phyloP scores from a whole-genome alignment of 495 filamentous ascomycete genomes.

The Chaetomium fimeti region DNA sequence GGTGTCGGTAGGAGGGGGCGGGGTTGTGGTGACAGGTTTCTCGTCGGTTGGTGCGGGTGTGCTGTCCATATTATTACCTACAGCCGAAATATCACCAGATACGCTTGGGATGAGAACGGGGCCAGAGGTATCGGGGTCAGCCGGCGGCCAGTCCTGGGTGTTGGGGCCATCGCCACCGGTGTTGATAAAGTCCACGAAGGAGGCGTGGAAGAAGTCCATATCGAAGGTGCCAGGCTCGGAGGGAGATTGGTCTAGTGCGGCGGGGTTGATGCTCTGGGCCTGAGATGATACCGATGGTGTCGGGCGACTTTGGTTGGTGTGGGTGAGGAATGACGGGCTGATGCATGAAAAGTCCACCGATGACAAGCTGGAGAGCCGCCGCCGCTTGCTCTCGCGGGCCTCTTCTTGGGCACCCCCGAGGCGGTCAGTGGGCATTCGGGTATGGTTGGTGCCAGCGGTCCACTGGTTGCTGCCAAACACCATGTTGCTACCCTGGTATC shows the following conservation, averaged over 20 bases:
- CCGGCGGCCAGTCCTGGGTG: conserved; percentile 3
- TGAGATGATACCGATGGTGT: conserved; percentile 22
- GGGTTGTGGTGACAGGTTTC: not conserved
- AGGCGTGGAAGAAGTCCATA: conserved; percentile 29
- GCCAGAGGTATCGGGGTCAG: not conserved
- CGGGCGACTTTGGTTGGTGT: conserved; percentile 12
- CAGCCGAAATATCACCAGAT: conserved; percentile 1
- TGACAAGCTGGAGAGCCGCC: conserved; percentile 24
- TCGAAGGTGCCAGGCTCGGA: conserved; percentile 19
- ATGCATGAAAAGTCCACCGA: conserved; percentile 6
- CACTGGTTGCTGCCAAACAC: conserved; percentile 21
- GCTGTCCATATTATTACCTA: not conserved
- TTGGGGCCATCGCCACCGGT: conserved; percentile 11
- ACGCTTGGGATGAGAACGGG: not conserved
- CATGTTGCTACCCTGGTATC: conserved; percentile 11
- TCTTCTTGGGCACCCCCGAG: conserved; percentile 11
- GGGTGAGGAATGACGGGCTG: conserved; percentile 9
- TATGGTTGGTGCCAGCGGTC: not conserved
- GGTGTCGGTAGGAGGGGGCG: not conserved
- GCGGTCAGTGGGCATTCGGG: not conserved
- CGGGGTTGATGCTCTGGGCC: conserved; percentile 7
- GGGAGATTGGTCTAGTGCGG: not conserved
- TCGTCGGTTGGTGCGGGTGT: not conserved
- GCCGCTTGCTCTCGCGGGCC: conserved; percentile 22
- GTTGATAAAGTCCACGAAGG: conserved; percentile 26